These are phyloP conservation scores for Solanum etuberosum DNA, from an alignment of 257 asterid genomes.

Conservation along the genomic window DNA sequence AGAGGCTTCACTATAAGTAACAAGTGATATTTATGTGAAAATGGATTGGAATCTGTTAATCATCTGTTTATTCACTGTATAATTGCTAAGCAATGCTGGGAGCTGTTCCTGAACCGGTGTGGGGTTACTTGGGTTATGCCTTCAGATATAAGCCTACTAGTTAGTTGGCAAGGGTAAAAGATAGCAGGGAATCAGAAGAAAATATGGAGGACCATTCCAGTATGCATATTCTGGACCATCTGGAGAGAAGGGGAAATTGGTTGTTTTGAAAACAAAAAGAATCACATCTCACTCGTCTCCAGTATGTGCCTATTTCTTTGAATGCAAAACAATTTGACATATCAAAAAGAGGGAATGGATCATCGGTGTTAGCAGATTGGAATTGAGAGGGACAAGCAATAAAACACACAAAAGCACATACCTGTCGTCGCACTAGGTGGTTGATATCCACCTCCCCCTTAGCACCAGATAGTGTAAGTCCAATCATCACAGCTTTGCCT, in stretches of 20 bases:
- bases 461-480: constrained; percentile 78
- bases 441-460: constrained; percentile 94
- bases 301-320: neutral
- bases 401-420: constrained; percentile 7
- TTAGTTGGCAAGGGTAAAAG: neutral
- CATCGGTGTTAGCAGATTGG: neutral
- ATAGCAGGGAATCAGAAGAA: neutral
- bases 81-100: neutral
- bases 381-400: neutral
- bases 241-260: neutral
- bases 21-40: neutral
- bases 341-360: neutral
- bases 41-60: neutral
- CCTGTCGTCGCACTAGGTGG: constrained; percentile 97
- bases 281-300: neutral
- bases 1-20: neutral
- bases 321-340: neutral
- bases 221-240: neutral
- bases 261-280: neutral
- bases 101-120: neutral
- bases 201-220: neutral
- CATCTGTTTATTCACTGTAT: neutral
- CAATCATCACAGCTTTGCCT: constrained; percentile 98
- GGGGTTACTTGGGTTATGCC: neutral
- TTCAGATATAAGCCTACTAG: neutral